Percentiles rank a stretch among this genome's conserved stretches.
phyloP scores from a whole-genome alignment of 306 rosid species.

The Vigna reflexopilosa region DNA sequence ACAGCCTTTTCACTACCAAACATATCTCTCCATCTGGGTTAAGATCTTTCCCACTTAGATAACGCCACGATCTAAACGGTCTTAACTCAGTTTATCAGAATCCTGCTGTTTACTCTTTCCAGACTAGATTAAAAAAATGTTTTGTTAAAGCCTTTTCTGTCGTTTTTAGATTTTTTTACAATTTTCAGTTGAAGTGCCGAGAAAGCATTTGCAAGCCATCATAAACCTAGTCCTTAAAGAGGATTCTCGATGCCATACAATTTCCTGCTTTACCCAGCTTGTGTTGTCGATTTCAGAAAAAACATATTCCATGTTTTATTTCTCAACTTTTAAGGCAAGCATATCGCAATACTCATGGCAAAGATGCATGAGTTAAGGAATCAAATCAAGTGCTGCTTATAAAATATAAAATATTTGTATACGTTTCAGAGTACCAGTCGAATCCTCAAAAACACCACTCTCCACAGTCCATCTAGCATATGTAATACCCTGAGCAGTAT shows the following conservation, averaged over 20 bases:
- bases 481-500: slow-evolving; percentile 7
- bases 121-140: slow-evolving; percentile 5
- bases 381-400: slow-evolving; percentile 3
- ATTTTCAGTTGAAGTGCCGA: background rate
- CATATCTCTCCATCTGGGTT: background rate
- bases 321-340: slow-evolving; percentile 6
- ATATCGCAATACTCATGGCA: slow-evolving; percentile 31
- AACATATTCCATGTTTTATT: slow-evolving; percentile 28
- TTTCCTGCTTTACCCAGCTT: background rate
- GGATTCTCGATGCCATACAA: background rate
- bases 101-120: background rate
- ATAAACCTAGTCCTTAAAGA: slow-evolving; percentile 14
- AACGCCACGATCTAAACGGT: background rate
- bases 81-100: slow-evolving; percentile 15
- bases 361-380: slow-evolving; percentile 40
- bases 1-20: background rate
- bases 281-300: slow-evolving; percentile 19
- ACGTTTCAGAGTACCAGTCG: slow-evolving; percentile 5
- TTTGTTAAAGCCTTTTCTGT: slow-evolving; percentile 2
- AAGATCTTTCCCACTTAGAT: slow-evolving; percentile 11
- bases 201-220: slow-evolving; percentile 29
- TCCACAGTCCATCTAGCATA: slow-evolving; percentile 18
- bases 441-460: slow-evolving; percentile 36
- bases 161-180: background rate
- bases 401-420: slow-evolving; percentile 33